phyloP scores from a whole-genome alignment of 208 protist species.

The Leishmania arabica region DNA sequence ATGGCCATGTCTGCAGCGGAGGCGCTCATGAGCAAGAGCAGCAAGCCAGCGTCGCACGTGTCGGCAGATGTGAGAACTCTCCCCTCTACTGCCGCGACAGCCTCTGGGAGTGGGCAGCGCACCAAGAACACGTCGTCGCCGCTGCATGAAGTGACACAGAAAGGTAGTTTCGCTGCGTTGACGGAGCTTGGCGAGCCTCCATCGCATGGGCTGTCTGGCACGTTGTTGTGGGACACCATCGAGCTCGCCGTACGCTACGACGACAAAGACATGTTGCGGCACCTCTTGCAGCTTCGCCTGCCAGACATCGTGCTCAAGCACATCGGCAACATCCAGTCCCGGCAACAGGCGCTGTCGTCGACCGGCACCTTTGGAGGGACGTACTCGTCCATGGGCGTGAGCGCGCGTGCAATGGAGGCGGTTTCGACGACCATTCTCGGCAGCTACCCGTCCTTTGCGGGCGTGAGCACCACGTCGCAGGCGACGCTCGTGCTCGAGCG shows the following conservation, averaged over 20 bases:
- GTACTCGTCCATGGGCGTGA: conserved; percentile 1
- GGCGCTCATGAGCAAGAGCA: conserved; percentile 29
- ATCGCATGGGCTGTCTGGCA: conserved; percentile 30
- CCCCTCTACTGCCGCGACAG: not conserved
- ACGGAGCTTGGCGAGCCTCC: not conserved
- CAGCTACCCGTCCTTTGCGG: conserved; percentile 47
- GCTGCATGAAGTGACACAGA: not conserved
- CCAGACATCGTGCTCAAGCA: conserved; percentile 29
- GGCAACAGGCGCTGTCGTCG: conserved; percentile 15
- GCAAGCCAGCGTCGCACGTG: not conserved
- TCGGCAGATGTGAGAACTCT: not conserved
- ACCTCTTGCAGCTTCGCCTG: conserved; percentile 50
- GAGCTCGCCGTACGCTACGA: conserved; percentile 83
- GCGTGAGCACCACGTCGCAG: conserved; percentile 25
- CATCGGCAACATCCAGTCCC: conserved; percentile 19
- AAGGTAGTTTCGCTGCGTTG: not conserved
- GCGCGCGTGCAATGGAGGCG: conserved; percentile 18
- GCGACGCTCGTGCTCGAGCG: conserved; percentile 29
- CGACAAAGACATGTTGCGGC: conserved; percentile 46
- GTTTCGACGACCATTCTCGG: conserved; percentile 9
- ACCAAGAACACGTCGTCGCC: not conserved
- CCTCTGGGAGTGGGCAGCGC: not conserved
- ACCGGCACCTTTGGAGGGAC: not conserved
- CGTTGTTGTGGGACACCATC: conserved; percentile 61
- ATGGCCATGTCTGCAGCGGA: conserved; percentile 51